Percentiles rank a stretch among this genome's conserved stretches.
These are phyloP conservation scores for Tulasnella sp. DNA, from an alignment of 768 basidiomycete species.

Conservation along the genomic window DNA sequence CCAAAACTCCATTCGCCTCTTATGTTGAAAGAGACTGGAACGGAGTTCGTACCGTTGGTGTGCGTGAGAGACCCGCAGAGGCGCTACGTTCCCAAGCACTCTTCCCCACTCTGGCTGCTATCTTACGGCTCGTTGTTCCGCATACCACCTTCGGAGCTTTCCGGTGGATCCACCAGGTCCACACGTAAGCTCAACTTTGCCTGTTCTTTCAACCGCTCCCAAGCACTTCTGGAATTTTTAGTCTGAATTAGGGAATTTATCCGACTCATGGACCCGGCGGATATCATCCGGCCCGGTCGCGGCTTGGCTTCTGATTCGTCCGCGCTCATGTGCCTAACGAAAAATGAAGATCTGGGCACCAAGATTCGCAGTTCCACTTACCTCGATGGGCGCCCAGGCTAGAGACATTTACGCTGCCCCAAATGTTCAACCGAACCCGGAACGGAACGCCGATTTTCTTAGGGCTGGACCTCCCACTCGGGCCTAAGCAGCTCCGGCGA, in stretches of 20 bases:
- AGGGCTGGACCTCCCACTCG: neutral
- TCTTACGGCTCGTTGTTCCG: neutral
- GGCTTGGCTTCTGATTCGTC: neutral
- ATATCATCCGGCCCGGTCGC: neutral
- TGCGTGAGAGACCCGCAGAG: neutral
- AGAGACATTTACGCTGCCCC: neutral
- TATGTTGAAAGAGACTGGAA: neutral
- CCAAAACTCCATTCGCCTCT: neutral
- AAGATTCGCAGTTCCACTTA: neutral
- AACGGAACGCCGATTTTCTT: neutral
- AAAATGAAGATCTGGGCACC: constrained; percentile 1
- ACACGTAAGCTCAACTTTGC: neutral
- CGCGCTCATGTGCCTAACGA: neutral
- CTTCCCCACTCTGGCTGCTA: neutral
- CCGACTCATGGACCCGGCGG: neutral
- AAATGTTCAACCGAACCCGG: neutral
- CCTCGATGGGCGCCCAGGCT: neutral
- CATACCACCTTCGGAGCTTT: neutral
- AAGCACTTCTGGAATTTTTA: neutral
- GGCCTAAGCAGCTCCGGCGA: neutral
- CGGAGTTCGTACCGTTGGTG: neutral
- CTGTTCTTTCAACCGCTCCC: neutral
- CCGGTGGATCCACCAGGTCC: neutral
- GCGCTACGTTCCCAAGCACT: neutral
- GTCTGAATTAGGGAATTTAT: neutral